Evolutionary conservation across 2,329 filamentous ascomycete species (phyloP).

Genomic region (Venturiaceae sp.): DNA sequence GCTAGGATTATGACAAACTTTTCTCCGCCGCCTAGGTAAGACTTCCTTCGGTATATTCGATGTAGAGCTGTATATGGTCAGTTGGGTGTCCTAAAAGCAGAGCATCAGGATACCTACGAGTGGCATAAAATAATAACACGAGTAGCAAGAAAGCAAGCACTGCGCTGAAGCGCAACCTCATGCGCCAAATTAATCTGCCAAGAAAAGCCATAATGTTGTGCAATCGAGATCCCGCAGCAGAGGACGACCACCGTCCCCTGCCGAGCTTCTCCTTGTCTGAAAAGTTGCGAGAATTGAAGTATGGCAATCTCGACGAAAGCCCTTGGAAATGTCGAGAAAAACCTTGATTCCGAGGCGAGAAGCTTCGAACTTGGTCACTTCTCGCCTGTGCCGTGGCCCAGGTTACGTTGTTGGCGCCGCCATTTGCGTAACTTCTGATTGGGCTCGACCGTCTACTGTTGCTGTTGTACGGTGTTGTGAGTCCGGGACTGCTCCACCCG

Average conservation of each 20-base stretch:
- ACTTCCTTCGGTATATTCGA: conserved; percentile 58
- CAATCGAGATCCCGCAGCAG: neutral
- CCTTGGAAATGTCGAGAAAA: conserved; percentile 76
- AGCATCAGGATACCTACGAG: conserved; percentile 49
- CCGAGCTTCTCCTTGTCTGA: conserved; percentile 70
- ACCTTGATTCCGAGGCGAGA: conserved; percentile 68
- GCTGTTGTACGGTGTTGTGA: conserved; percentile 51
- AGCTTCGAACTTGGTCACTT: conserved; percentile 61
- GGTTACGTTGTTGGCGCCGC: conserved; percentile 49
- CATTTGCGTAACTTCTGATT: conserved; percentile 38
- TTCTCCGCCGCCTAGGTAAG: conserved; percentile 69
- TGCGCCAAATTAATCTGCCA: conserved; percentile 49
- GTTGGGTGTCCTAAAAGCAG: neutral
- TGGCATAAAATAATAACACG: conserved; percentile 58
- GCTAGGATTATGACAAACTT: conserved; percentile 91
- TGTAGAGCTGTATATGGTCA: conserved; percentile 37
- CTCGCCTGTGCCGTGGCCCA: conserved; percentile 79
- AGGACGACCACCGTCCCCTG: conserved; percentile 44
- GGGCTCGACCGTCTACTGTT: conserved; percentile 61
- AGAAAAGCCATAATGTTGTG: conserved; percentile 25
- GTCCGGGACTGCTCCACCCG: conserved; percentile 79
- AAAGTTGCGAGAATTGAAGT: conserved; percentile 54
- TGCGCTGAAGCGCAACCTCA: conserved; percentile 54
- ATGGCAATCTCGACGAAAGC: conserved; percentile 69
- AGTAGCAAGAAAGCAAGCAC: conserved; percentile 50